Evolutionary conservation across 306 rosid species (phyloP).

Genomic region (Dryas octopetala): DNA sequence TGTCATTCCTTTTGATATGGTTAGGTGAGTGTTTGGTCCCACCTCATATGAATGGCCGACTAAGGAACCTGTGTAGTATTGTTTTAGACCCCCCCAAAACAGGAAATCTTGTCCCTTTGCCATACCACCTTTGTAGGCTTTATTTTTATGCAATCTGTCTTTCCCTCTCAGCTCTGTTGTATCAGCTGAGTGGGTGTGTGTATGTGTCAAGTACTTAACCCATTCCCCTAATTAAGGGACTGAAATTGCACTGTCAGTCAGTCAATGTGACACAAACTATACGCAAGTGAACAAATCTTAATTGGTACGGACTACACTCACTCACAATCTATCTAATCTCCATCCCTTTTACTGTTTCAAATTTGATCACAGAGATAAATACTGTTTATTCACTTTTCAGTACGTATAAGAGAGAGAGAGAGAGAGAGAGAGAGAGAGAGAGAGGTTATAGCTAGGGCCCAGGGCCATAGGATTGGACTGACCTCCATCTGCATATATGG

Average conservation of each 20-base stretch:
- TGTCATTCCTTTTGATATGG: conserved; percentile 22
- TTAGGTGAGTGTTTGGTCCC: conserved; percentile 66
- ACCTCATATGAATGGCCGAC: conserved; percentile 29
- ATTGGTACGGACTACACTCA: conserved; percentile 15
- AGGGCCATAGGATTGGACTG: no score
- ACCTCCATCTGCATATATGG: no score
- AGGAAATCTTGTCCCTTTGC: conserved; percentile 57
- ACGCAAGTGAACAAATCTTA: conserved; percentile 39
- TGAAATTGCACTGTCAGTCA: conserved; percentile 14
- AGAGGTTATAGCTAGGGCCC: not conserved
- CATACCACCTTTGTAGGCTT: conserved; percentile 36
- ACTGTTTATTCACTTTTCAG: no score
- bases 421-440: conserved; percentile 3
- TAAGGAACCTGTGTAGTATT: conserved; percentile 39
- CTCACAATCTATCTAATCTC: not conserved
- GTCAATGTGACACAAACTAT: not conserved
- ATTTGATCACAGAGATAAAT: not conserved
- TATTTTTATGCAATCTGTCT: conserved; percentile 30
- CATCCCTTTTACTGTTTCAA: not conserved
- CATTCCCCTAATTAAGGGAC: conserved; percentile 43
- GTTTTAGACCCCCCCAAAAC: conserved; percentile 52
- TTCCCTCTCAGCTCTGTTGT: conserved; percentile 21
- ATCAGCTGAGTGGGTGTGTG: not conserved
- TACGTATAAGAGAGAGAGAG: conserved; percentile 1
- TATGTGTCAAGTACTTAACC: conserved; percentile 27